Evolutionary conservation across 352 stramenopile species (phyloP).

Genomic region (Aphanomyces invadans): DNA sequence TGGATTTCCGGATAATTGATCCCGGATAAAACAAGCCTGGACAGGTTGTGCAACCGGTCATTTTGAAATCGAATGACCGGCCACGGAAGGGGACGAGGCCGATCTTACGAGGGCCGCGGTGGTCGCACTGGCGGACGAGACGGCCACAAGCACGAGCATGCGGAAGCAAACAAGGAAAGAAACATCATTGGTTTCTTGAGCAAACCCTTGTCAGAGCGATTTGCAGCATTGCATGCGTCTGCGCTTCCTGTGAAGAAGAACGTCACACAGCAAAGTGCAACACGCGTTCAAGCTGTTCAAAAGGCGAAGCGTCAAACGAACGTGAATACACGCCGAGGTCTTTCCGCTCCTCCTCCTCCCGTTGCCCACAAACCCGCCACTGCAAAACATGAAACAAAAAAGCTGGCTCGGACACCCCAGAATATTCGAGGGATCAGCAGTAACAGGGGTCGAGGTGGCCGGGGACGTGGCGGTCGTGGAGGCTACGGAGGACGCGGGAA

Average conservation of each 20-base stretch:
- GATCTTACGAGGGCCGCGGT: neutral
- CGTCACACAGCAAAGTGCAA: slow-evolving; percentile 28
- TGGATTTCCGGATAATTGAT: neutral
- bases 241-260: slow-evolving; percentile 28
- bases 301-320: slow-evolving; percentile 66
- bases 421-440: neutral
- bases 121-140: neutral
- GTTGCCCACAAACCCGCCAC: neutral
- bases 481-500: slow-evolving; percentile 30
- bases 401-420: neutral
- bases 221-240: slow-evolving; percentile 45
- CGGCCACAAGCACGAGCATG: slow-evolving; percentile 14
- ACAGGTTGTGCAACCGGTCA: too few species aligned
- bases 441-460: slow-evolving; percentile 12
- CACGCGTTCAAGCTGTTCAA: slow-evolving; percentile 26
- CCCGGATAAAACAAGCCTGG: too few species aligned
- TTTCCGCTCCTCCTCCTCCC: slow-evolving; percentile 27
- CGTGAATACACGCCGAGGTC: slow-evolving; percentile 60
- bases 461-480: slow-evolving; percentile 31
- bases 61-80: slow-evolving; percentile 3
- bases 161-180: neutral
- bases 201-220: slow-evolving; percentile 67
- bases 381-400: neutral
- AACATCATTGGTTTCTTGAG: slow-evolving; percentile 52
- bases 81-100: neutral